Base-by-base conservation (phyloP, 495 filamentous ascomycete species). In the Penicillium waksmanii region DNA sequence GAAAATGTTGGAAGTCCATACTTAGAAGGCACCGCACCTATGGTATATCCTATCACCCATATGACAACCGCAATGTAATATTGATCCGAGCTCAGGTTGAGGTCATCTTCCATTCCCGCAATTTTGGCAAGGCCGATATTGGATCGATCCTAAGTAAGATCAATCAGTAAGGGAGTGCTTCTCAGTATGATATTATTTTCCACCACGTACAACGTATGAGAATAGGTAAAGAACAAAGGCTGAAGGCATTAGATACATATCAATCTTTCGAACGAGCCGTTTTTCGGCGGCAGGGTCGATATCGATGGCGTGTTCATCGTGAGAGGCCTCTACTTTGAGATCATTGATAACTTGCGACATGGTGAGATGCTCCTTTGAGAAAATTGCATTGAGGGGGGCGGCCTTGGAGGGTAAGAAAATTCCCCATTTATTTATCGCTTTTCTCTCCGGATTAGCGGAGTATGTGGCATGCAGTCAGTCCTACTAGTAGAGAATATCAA, bases 1-100 rank as follows among this genome's bases (percentile, higher is more conserved):
- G 23, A 23, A 23, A 23, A 23, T 23, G 23, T 23, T 23, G 23
- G 23, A 23, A 23, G 13, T 36, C 9, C 34, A 1, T 36, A 36
- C 34, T 53, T 53, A 18, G 51, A 53, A 17, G 51, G 33, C 17
- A 53, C 51, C 10, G 51, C 51, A 17, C 25, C 27, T 18, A 53
- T 53, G 9, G 51, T 53, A 17, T 53, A 53, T 4, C 51, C 51
- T 12, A 53, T 53, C 7, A 53, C 51, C 51, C 51, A 53, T 12
- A 53, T 25, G 17, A 53, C 35, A n/a, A 53, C 51, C 1, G 51
- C 51, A 6, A 33, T 35, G 23, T 53, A 53, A 25, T 53, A 34
- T 18, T 38, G 51, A 51, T 18, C 5, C 12, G 34, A 36, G 13
- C 10, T 10, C 9, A 36, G 34, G 3, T 36, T 36, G 10, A 36